These are phyloP conservation scores for Rhodosporidiobolus odoratus DNA, from an alignment of 768 basidiomycete species.

Conservation along the genomic window DNA sequence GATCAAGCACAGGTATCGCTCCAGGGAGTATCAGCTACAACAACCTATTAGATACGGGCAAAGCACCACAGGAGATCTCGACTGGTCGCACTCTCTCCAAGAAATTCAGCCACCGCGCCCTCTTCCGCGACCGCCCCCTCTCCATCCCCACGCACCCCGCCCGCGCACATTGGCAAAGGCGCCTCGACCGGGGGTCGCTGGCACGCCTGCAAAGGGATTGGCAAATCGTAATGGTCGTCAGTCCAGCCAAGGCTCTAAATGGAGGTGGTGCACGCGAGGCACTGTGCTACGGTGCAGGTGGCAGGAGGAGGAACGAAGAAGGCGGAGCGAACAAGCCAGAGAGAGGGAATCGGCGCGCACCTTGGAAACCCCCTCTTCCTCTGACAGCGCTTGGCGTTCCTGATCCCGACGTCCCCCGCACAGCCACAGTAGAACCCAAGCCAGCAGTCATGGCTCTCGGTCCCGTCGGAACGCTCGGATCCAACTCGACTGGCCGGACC, in stretches of 20 bases:
- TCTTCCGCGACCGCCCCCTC: not conserved
- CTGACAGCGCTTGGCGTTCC: not conserved
- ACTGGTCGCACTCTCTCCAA: too few relatives aligned
- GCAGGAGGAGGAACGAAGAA: too few relatives aligned
- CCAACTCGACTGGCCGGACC: slow-evolving; percentile 24
- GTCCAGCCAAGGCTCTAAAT: too few relatives aligned
- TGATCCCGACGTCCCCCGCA: not conserved
- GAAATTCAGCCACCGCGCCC: not conserved
- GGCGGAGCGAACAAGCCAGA: not conserved
- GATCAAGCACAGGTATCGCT: too few relatives aligned
- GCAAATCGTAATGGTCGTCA: too few relatives aligned
- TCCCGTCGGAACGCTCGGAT: slow-evolving; percentile 21
- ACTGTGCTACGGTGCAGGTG: not conserved
- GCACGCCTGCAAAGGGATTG: not conserved
- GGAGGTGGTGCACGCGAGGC: not conserved
- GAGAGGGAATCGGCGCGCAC: slow-evolving; percentile 1
- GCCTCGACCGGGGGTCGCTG: not conserved
- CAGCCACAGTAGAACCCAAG: not conserved
- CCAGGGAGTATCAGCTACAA: too few relatives aligned
- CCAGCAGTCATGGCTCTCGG: slow-evolving; percentile 25
- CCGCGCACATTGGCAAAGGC: not conserved
- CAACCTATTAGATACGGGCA: too few relatives aligned
- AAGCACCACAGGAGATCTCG: too few relatives aligned
- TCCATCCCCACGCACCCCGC: slow-evolving; percentile 9
- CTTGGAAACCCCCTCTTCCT: slow-evolving; percentile 17